Conservation (phyloP, 148 eudicot genomes). For the Pharnaceum exiguum region DNA sequence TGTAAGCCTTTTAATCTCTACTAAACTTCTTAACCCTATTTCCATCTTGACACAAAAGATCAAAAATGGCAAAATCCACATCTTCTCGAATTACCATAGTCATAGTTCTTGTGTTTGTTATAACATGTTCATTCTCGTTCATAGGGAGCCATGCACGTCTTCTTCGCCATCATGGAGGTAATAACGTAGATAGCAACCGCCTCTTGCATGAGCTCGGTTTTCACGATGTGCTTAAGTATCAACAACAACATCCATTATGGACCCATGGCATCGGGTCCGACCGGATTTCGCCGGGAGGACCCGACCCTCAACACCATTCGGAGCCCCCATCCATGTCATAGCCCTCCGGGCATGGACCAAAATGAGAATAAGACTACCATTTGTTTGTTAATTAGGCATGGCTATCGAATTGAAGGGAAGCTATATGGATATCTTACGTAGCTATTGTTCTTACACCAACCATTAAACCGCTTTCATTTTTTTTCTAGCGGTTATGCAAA, state of each 20-base stretch:
- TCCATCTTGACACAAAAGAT: too few species aligned
- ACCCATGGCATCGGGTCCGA: constrained; percentile 21
- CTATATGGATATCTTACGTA: too few species aligned
- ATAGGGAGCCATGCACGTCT: constrained; percentile 26
- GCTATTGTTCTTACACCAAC: too few species aligned
- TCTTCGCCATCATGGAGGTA: constrained; percentile 8
- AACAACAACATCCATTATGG: constrained; percentile 14
- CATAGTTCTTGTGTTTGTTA: constrained; percentile 6
- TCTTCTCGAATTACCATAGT: not conserved
- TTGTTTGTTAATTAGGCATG: too few species aligned
- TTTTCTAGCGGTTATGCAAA: too few species aligned
- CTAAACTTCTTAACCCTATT: too few species aligned
- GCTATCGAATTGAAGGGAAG: too few species aligned
- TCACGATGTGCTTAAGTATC: constrained; percentile 23
- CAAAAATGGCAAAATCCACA: constrained; percentile 4
- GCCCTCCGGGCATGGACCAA: not conserved
- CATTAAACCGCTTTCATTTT: too few species aligned
- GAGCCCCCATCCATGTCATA: constrained; percentile 15
- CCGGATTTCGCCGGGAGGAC: constrained; percentile 27
- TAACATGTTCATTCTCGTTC: constrained; percentile 1
- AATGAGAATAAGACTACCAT: too few species aligned
- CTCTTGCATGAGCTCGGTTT: constrained; percentile 30
- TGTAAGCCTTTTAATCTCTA: too few species aligned
- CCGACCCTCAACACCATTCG: constrained; percentile 27
- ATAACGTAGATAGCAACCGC: constrained; percentile 19